Percentiles rank a stretch among this genome's conserved stretches.
phyloP scores from a whole-genome alignment of 1,284 basidiomycete species.

The Chalciporus sp. region DNA sequence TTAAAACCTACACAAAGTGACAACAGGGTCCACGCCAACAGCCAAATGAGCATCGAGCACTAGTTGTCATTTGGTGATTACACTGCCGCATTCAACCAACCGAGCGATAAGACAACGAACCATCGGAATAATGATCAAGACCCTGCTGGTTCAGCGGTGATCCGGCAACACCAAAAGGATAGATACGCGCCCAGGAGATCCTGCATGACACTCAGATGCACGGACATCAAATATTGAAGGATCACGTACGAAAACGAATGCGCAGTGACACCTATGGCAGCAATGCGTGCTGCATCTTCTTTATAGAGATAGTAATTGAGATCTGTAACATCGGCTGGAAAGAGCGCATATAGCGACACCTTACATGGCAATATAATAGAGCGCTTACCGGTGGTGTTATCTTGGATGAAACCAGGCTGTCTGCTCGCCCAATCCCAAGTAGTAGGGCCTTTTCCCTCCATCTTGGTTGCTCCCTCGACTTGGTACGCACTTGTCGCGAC shows the following conservation, averaged over 20 bases:
- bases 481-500: slow-evolving; percentile 51
- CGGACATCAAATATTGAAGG: neutral
- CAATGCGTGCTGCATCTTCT: slow-evolving; percentile 47
- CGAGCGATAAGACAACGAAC: slow-evolving; percentile 27
- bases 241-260: slow-evolving; percentile 49
- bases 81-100: neutral
- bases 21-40: slow-evolving; percentile 47
- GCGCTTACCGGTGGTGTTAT: slow-evolving; percentile 43
- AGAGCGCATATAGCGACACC: too few relatives aligned
- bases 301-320: slow-evolving; percentile 52
- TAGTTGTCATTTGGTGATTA: slow-evolving; percentile 12
- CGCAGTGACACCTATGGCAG: slow-evolving; percentile 49
- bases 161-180: slow-evolving; percentile 48
- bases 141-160: slow-evolving; percentile 49
- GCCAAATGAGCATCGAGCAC: slow-evolving; percentile 49
- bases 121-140: slow-evolving; percentile 49
- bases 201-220: slow-evolving; percentile 24
- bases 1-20: slow-evolving; percentile 43
- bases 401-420: slow-evolving; percentile 41
- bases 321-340: slow-evolving; percentile 46
- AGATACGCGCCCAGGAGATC: slow-evolving; percentile 51
- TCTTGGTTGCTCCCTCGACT: slow-evolving; percentile 50
- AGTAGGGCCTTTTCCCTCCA: slow-evolving; percentile 50
- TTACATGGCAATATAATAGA: too few relatives aligned
- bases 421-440: slow-evolving; percentile 53